phyloP scores from a whole-genome alignment of 306 rosid genomes.

The Echinosophora koreensis region DNA sequence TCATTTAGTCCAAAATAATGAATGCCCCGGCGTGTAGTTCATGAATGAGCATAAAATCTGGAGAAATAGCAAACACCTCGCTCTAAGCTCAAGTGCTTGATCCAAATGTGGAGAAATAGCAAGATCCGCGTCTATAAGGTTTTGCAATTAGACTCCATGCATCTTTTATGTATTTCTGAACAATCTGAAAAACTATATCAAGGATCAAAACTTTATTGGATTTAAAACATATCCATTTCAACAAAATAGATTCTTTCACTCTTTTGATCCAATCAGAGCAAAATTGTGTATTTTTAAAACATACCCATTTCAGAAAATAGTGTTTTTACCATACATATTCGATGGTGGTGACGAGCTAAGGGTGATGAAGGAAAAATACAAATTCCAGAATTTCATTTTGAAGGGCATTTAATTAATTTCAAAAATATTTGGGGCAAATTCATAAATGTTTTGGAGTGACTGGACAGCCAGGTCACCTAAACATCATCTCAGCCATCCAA shows the following conservation, averaged over 20 bases:
- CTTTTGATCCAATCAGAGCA: neutral
- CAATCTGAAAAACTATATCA: slow-evolving; percentile 59
- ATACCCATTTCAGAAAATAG: too few relatives aligned
- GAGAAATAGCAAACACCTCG: slow-evolving; percentile 83
- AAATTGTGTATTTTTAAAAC: too few relatives aligned
- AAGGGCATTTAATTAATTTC: too few relatives aligned
- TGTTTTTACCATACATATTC: too few relatives aligned
- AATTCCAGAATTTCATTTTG: too few relatives aligned
- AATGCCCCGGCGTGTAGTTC: slow-evolving; percentile 24
- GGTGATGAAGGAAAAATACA: too few relatives aligned
- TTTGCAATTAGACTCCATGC: slow-evolving; percentile 76
- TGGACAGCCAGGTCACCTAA: too few relatives aligned
- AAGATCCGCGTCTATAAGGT: slow-evolving; percentile 82
- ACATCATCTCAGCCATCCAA: too few relatives aligned
- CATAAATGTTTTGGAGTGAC: too few relatives aligned
- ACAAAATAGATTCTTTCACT: neutral
- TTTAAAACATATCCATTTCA: neutral
- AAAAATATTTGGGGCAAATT: too few relatives aligned
- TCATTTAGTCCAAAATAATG: neutral
- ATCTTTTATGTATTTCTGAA: slow-evolving; percentile 77
- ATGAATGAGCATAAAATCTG: slow-evolving; percentile 1
- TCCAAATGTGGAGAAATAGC: slow-evolving; percentile 78
- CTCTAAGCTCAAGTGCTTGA: slow-evolving; percentile 84
- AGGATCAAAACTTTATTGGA: neutral
- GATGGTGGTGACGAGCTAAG: too few relatives aligned